Base-by-base conservation (phyloP, 108 stramenopile genomes). In the Chaetoceros tenuissimus region DNA sequence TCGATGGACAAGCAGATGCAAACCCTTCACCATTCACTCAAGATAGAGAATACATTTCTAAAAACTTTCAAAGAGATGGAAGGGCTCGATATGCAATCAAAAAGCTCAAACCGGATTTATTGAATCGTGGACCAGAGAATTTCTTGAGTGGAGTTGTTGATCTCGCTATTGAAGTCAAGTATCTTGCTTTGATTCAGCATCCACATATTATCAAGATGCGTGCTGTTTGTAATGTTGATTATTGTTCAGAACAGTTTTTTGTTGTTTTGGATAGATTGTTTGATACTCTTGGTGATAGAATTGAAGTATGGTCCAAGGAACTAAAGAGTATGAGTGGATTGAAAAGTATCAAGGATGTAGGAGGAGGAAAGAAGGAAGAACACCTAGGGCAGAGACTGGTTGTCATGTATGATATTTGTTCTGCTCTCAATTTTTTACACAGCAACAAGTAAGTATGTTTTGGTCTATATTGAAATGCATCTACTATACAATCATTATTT, bases 131-230 rank as follows among this genome's bases (percentile, higher is more conserved):
- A 40, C 5, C 5, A 10, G 13, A 40, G 5, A 40, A 40, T 40
- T 92, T 77, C 47, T 67, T 86, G 10, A 81, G 80, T 31, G 84
- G 80, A 2, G 68, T 88, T 24, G 85, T 92, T 10, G 90, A 92
- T 63, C 56, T 92, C 45, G 90, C 90, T 2, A 57, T 82, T 13
- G 90, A 92, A 53, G 71, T 78, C n/a, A 68, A 82, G 13, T 88
- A 87, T 63, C 53, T 92, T 27, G 57, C 86, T 1, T 79, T 88
- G 16, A 73, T 92, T 53, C 82, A 82, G 17, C 90, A 92, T 66
- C 78, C 90, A 28, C 84, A 92, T 45, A 92, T 92, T 53, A 92
- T 92, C 51, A 92, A 92, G 66, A 92, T 92, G 90, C 59, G 90
- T 51, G 90, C 76, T 31, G 55, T 79, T 48, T 63, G 66, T 16